Conservation (phyloP, 805 yeast genomes). For the Millerozyma miso region DNA sequence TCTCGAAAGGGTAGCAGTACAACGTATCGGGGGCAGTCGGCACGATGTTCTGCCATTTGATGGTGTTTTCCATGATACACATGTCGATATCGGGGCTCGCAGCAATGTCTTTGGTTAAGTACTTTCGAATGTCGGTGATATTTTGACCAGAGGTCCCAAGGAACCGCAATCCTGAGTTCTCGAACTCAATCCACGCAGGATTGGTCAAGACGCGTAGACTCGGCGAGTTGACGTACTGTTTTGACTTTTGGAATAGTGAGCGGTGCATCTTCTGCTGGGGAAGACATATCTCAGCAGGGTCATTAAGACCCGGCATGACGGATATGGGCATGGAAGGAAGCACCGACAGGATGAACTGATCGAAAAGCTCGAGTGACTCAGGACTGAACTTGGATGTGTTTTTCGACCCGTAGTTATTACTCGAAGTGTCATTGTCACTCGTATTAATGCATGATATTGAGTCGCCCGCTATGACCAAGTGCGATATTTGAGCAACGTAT, state of each 20-base stretch:
- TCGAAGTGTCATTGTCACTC: conserved; percentile 24
- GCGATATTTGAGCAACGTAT: conserved; percentile 31
- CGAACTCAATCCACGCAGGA: conserved; percentile 65
- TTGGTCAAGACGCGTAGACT: conserved; percentile 42
- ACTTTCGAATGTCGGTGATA: conserved; percentile 70
- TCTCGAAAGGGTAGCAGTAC: conserved; percentile 79
- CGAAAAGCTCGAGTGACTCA: conserved; percentile 51
- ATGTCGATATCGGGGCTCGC: conserved; percentile 38
- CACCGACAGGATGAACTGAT: conserved; percentile 53
- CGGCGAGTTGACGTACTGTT: conserved; percentile 38
- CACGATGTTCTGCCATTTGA: conserved; percentile 80
- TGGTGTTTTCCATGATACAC: conserved; percentile 53
- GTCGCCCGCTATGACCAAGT: conserved; percentile 71
- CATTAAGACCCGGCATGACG: conserved; percentile 79
- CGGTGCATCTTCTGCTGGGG: conserved; percentile 92
- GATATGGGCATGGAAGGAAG: conserved; percentile 62
- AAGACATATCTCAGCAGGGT: conserved; percentile 77
- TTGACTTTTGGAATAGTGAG: conserved; percentile 55
- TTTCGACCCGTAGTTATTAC: conserved; percentile 47
- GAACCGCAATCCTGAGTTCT: conserved; percentile 45
- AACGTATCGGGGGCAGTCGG: conserved; percentile 97
- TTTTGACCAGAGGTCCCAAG: conserved; percentile 85
- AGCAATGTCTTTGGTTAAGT: conserved; percentile 35
- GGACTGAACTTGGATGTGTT: conserved; percentile 49
- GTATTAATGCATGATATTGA: conserved; percentile 41